Evolutionary conservation across 495 filamentous ascomycete species (phyloP).

Genomic region (Aspergillus campestris): DNA sequence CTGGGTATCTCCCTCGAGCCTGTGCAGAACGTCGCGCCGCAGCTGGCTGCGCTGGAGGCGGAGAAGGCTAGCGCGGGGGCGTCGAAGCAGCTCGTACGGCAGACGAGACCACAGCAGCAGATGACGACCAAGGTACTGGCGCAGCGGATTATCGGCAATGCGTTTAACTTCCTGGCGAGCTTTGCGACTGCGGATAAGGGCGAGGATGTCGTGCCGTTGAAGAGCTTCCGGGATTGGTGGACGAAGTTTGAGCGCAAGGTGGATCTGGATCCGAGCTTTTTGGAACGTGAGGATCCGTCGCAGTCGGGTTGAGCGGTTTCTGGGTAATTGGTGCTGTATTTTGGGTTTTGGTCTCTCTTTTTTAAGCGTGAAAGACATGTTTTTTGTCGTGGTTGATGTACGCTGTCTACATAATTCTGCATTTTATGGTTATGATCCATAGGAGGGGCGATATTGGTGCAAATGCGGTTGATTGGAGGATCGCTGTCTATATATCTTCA

Average conservation of each 20-base stretch:
- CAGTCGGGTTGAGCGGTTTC: conserved; percentile 7
- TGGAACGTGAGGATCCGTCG: conserved; percentile 65
- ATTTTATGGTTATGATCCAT: too few relatives aligned
- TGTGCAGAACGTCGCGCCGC: conserved; percentile 56
- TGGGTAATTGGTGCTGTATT: background rate
- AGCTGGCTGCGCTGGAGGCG: conserved; percentile 51
- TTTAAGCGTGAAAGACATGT: background rate
- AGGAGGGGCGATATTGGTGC: too few relatives aligned
- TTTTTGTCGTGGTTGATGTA: background rate
- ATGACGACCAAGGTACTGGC: conserved; percentile 67
- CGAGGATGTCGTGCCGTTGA: conserved; percentile 79
- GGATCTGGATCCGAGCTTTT: conserved; percentile 76
- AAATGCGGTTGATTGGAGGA: too few relatives aligned
- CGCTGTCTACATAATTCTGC: too few relatives aligned
- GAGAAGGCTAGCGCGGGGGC: conserved; percentile 16
- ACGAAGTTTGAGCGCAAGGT: conserved; percentile 86
- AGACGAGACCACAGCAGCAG: conserved; percentile 24
- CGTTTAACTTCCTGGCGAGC: conserved; percentile 93
- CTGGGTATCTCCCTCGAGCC: conserved; percentile 82
- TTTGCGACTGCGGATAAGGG: conserved; percentile 59
- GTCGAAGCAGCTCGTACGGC: conserved; percentile 25
- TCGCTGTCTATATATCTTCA: background rate
- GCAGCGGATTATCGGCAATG: conserved; percentile 88
- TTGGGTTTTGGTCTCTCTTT: background rate
- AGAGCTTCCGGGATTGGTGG: conserved; percentile 96